These are phyloP conservation scores for Calonectria pteridis DNA, from an alignment of 2,329 filamentous ascomycete species.

Conservation along the genomic window DNA sequence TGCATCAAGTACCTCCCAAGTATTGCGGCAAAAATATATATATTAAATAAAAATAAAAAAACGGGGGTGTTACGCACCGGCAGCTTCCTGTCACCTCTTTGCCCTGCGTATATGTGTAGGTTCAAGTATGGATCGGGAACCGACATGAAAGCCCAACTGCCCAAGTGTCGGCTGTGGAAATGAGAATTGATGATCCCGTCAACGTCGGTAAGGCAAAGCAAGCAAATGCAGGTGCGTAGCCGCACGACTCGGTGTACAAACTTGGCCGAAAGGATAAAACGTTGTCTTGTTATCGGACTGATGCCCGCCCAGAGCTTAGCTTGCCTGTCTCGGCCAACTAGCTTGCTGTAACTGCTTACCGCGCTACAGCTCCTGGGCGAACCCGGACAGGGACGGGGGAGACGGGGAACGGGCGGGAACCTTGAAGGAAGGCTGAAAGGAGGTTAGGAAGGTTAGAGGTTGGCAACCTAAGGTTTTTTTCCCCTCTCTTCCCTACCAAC, in stretches of 20 bases:
- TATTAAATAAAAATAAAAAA: neutral
- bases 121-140: neutral
- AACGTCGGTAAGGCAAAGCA: slow-evolving; percentile 14
- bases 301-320: slow-evolving; percentile 10
- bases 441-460: slow-evolving; percentile 17
- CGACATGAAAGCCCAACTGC: neutral
- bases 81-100: neutral
- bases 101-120: neutral
- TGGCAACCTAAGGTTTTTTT: slow-evolving; percentile 14
- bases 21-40: neutral
- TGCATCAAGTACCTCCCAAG: slow-evolving; percentile 7
- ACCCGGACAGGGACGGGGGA: slow-evolving; percentile 26
- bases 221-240: neutral
- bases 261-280: slow-evolving; percentile 5
- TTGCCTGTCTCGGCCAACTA: slow-evolving; percentile 18
- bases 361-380: slow-evolving; percentile 26
- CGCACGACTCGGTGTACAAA: neutral
- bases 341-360: slow-evolving; percentile 12
- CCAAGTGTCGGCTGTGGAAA: neutral
- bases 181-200: neutral
- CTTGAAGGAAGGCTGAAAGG: slow-evolving; percentile 26
- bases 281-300: slow-evolving; percentile 17
- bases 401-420: slow-evolving; percentile 19
- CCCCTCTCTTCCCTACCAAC: neutral
- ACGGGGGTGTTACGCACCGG: neutral